Percentiles rank a stretch among this genome's conserved stretches.
Conservation (phyloP, 441 rosid genomes). For the Iberis amara region DNA sequence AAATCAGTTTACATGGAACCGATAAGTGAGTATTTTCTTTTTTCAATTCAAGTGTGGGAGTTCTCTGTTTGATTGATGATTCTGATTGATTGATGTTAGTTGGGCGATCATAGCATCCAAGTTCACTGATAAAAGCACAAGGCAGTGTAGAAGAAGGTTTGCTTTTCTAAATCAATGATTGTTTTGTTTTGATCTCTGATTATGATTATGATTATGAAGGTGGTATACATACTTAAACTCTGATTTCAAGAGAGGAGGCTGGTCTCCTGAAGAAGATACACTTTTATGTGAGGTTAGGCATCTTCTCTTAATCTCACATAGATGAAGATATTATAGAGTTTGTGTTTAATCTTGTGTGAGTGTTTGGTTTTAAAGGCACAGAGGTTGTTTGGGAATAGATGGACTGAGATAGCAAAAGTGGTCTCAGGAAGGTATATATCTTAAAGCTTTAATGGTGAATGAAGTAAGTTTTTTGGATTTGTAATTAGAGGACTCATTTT, state of each 20-base stretch:
- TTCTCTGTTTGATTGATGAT: constrained; percentile 12
- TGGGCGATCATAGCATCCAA: constrained; percentile 93
- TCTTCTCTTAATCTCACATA: constrained; percentile 2
- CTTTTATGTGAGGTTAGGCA: constrained; percentile 81
- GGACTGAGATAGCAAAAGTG: constrained; percentile 99
- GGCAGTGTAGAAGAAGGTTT: constrained; percentile 96
- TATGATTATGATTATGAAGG: constrained; percentile 43
- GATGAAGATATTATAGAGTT: background rate
- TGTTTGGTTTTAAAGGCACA: constrained; percentile 59
- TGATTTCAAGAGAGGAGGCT: constrained; percentile 98
- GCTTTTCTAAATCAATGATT: constrained; percentile 8
- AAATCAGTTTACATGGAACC: constrained; percentile 77
- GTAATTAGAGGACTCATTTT: background rate
- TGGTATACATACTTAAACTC: constrained; percentile 96
- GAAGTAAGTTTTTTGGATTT: background rate
- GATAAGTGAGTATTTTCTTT: constrained; percentile 54
- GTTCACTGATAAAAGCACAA: constrained; percentile 86
- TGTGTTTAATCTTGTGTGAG: constrained; percentile 17
- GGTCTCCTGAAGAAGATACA: constrained; percentile 99
- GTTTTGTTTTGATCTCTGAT: constrained; percentile 26
- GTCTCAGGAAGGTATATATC: constrained; percentile 90
- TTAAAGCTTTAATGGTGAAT: background rate
- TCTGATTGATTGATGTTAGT: constrained; percentile 39
- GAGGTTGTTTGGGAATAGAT: constrained; percentile 84
- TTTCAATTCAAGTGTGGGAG: too few relatives aligned